Conservation (phyloP, 2,329 filamentous ascomycete species). For the Penicillium italicum region DNA sequence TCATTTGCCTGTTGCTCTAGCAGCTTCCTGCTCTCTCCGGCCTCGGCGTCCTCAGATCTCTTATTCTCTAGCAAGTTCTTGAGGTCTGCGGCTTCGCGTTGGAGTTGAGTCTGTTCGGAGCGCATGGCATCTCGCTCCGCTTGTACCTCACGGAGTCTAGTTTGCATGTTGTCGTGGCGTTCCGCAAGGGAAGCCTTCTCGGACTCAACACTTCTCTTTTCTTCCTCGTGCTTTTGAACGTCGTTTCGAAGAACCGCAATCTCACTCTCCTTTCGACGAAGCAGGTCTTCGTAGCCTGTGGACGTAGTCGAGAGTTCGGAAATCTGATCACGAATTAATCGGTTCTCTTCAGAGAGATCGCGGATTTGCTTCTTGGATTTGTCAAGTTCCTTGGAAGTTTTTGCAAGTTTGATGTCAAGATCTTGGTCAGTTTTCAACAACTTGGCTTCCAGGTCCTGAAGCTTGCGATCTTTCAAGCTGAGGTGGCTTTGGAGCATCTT, state of each 20-base stretch:
- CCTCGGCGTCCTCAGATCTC: conserved; percentile 83
- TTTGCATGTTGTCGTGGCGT: conserved; percentile 75
- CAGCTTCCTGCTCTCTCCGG: conserved; percentile 73
- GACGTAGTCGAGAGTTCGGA: conserved; percentile 84
- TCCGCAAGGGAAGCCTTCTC: conserved; percentile 68
- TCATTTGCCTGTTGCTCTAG: conserved; percentile 84
- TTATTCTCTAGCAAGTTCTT: conserved; percentile 82
- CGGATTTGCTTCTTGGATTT: conserved; percentile 69
- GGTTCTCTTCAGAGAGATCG: conserved; percentile 74
- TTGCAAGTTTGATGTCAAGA: conserved; percentile 76
- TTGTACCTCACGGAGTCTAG: conserved; percentile 75
- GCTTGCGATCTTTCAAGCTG: conserved; percentile 81
- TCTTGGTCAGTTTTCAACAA: conserved; percentile 84
- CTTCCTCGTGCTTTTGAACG: conserved; percentile 75
- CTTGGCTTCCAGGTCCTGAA: conserved; percentile 80
- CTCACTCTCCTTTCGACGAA: conserved; percentile 92
- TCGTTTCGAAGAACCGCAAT: conserved; percentile 79
- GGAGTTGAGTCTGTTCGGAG: conserved; percentile 76
- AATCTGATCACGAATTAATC: conserved; percentile 77
- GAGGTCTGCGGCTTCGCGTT: conserved; percentile 84
- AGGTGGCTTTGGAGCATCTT: conserved; percentile 90
- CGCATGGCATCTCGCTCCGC: conserved; percentile 84
- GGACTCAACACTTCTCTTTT: conserved; percentile 72
- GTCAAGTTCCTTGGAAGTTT: conserved; percentile 75
- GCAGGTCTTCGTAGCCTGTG: conserved; percentile 90